Evolutionary conservation across 805 yeast genomes (phyloP).

Genomic region (Brettanomyces sp.): DNA sequence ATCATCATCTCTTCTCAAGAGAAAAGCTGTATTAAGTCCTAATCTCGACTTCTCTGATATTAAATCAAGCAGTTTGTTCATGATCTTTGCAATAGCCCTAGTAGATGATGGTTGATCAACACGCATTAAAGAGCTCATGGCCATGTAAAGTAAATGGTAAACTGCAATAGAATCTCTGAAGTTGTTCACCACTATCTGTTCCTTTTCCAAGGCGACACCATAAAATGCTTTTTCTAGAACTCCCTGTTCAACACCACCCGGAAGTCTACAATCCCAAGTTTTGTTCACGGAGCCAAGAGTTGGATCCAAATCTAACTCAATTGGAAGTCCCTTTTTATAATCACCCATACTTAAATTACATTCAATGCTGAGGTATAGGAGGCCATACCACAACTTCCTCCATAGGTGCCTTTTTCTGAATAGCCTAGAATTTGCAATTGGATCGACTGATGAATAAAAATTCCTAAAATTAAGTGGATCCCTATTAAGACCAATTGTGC

Average conservation of each 20-base stretch:
- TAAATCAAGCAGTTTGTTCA: conserved; percentile 21
- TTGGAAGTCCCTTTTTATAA: conserved; percentile 26
- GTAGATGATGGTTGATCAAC: conserved; percentile 27
- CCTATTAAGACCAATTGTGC: conserved; percentile 37
- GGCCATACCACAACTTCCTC: conserved; percentile 31
- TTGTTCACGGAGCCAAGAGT: conserved; percentile 23
- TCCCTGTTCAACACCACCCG: conserved; percentile 29
- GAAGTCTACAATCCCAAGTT: conserved; percentile 29
- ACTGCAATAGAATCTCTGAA: conserved; percentile 37
- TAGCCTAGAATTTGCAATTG: conserved; percentile 20
- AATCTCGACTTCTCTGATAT: conserved; percentile 22
- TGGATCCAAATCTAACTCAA: conserved; percentile 29
- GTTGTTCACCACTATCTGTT: conserved; percentile 38
- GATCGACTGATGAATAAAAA: conserved; percentile 22
- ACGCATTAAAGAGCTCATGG: conserved; percentile 28
- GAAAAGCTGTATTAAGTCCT: conserved; percentile 17
- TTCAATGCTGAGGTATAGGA: conserved; percentile 25
- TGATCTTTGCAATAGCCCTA: conserved; percentile 20
- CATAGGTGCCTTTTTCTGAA: conserved; percentile 29
- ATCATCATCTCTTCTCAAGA: conserved; percentile 12
- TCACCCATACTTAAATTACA: conserved; percentile 29
- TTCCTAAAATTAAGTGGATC: conserved; percentile 36
- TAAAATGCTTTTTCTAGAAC: conserved; percentile 25
- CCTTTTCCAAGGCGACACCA: conserved; percentile 25
- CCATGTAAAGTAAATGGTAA: conserved; percentile 32